Evolutionary conservation across 164 flowering plant genomes (phyloP).

Genomic region (Paratinospora sagittata): DNA sequence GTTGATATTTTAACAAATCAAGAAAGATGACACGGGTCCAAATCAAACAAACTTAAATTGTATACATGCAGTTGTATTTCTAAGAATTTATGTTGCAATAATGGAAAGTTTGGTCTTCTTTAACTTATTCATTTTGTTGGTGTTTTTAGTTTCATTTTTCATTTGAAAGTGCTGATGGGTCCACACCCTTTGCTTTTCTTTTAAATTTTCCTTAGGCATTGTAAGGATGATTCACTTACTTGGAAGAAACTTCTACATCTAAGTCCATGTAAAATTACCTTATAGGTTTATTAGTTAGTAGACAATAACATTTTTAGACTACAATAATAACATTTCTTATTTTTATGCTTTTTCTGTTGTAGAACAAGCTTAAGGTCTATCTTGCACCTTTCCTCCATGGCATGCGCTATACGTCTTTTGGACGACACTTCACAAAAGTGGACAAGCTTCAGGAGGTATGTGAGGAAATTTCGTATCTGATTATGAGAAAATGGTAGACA

Average conservation of each 20-base stretch:
- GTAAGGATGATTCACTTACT: background rate
- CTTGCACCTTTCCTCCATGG: conserved; percentile 89
- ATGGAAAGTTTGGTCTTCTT: too few relatives aligned
- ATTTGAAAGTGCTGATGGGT: too few relatives aligned
- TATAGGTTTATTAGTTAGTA: background rate
- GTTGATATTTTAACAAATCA: too few relatives aligned
- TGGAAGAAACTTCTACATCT: background rate
- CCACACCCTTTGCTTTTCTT: too few relatives aligned
- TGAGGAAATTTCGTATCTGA: too few relatives aligned
- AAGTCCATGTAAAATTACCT: background rate
- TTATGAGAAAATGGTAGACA: too few relatives aligned
- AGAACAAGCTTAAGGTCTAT: conserved; percentile 75
- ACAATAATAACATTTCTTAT: background rate
- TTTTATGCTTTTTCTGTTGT: conserved; percentile 10
- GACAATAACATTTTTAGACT: background rate
- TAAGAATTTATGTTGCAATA: too few relatives aligned
- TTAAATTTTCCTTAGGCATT: background rate
- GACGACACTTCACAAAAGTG: conserved; percentile 91
- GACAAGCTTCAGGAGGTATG: conserved; percentile 80
- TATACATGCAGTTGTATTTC: background rate
- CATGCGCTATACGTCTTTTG: conserved; percentile 85
- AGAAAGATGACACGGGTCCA: too few relatives aligned
- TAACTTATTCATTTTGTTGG: too few relatives aligned
- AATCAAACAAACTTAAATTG: background rate
- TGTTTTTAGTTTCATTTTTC: too few relatives aligned